Percentiles rank a stretch among this genome's conserved stretches.
These are phyloP conservation scores for Leccinum longicurvipes DNA, from an alignment of 768 basidiomycete species.

Conservation along the genomic window DNA sequence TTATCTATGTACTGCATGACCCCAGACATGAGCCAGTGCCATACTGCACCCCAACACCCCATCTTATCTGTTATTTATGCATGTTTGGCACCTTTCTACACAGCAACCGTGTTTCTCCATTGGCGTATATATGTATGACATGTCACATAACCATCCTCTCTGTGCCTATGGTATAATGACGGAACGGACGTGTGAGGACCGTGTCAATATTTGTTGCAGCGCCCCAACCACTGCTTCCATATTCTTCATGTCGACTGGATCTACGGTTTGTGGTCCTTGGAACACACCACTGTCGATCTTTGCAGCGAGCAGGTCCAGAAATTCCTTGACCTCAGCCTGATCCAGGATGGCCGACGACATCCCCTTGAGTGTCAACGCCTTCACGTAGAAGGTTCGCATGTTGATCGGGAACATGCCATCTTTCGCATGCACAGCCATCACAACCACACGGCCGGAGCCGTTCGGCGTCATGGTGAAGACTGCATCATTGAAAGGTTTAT, in stretches of 20 bases:
- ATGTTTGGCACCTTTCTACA: no score
- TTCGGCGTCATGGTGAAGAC: constrained; percentile 31
- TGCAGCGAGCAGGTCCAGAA: constrained; percentile 26
- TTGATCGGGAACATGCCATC: constrained; percentile 30
- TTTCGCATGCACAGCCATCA: constrained; percentile 34
- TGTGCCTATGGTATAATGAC: constrained; percentile 24
- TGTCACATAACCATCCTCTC: background rate
- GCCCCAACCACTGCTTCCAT: constrained; percentile 18
- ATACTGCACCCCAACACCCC: no score
- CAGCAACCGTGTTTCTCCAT: background rate
- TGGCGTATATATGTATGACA: background rate
- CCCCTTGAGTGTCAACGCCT: constrained; percentile 30
- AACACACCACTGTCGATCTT: constrained; percentile 31
- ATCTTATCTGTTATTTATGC: no score
- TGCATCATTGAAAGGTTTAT: constrained; percentile 33
- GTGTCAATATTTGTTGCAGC: constrained; percentile 23
- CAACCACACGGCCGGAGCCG: constrained; percentile 32
- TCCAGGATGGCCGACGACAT: constrained; percentile 28
- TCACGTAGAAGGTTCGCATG: constrained; percentile 33
- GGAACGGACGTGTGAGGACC: constrained; percentile 28
- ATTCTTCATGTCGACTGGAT: constrained; percentile 20
- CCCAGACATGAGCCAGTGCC: no score
- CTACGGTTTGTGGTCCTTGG: constrained; percentile 26
- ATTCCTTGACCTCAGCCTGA: constrained; percentile 22
- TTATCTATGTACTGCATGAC: no score